Evolutionary conservation across 306 rosid genomes (phyloP).

Genomic region (Echinosophora koreensis): DNA sequence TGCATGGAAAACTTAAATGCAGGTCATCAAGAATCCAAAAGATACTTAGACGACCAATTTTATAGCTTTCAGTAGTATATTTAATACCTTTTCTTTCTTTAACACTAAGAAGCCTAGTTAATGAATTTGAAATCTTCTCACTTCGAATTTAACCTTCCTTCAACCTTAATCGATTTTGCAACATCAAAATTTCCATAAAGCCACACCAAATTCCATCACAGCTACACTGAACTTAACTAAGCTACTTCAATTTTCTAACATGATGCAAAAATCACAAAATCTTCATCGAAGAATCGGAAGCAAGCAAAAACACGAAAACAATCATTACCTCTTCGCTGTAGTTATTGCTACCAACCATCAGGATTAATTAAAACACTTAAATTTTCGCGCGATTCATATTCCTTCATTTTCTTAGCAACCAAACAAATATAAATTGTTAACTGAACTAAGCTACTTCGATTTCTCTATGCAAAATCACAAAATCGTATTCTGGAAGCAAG

Average conservation of each 20-base stretch:
- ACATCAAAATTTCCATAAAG: constrained; percentile 5
- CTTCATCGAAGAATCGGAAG: no score
- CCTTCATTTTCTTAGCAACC: background rate
- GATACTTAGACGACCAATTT: background rate
- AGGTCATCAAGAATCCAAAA: constrained; percentile 11
- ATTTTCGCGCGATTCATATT: background rate
- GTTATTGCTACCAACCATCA: background rate
- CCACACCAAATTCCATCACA: background rate
- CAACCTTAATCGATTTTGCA: background rate
- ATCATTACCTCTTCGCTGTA: no score
- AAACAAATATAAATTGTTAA: background rate
- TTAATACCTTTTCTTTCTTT: background rate
- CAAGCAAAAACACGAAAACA: no score
- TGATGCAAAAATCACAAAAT: background rate
- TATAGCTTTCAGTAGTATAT: background rate
- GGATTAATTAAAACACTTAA: background rate
- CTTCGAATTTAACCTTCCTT: constrained; percentile 17
- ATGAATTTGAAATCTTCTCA: background rate
- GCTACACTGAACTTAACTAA: constrained; percentile 26
- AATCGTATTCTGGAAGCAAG: background rate
- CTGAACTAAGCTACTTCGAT: constrained; percentile 28
- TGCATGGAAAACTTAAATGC: constrained; percentile 21
- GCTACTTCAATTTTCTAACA: constrained; percentile 16
- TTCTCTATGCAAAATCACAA: constrained; percentile 8
- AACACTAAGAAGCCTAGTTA: constrained; percentile 14